Percentiles rank a stretch among this genome's conserved stretches.
Conservation (phyloP, 495 filamentous ascomycete genomes). For the Parmelia sp. region DNA sequence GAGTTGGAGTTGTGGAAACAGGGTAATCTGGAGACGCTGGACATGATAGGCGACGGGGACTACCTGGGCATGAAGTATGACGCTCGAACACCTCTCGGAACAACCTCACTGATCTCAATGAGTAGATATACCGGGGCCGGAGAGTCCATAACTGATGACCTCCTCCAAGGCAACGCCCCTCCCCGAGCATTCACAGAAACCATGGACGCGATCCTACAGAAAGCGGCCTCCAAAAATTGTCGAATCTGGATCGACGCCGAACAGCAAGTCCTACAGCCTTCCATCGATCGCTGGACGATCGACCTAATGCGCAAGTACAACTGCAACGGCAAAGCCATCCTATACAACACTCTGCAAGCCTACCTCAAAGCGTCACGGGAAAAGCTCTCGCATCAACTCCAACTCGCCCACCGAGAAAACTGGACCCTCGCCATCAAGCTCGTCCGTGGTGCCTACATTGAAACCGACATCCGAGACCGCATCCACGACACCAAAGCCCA, state of each 20-base stretch:
- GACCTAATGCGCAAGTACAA: constrained; percentile 40
- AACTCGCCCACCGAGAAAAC: constrained; percentile 29
- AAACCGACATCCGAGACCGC: constrained; percentile 33
- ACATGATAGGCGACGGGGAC: constrained; percentile 57
- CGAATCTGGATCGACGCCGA: constrained; percentile 39
- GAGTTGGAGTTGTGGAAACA: constrained; percentile 50
- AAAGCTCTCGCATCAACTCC: constrained; percentile 33
- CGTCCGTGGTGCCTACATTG: constrained; percentile 40
- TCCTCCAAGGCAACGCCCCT: constrained; percentile 2
- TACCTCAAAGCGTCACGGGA: constrained; percentile 37
- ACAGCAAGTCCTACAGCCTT: constrained; percentile 34
- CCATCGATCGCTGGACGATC: constrained; percentile 36
- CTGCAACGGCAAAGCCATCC: constrained; percentile 23
- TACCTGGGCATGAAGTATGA: constrained; percentile 69
- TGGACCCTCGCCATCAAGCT: constrained; percentile 37
- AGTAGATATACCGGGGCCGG: constrained; percentile 68
- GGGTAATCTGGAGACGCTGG: constrained; percentile 63
- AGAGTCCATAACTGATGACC: not conserved
- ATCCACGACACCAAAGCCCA: constrained; percentile 41
- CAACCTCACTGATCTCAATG: constrained; percentile 9
- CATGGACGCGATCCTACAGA: constrained; percentile 34
- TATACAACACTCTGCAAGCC: constrained; percentile 41
- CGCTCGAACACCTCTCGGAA: not conserved
- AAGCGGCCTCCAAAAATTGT: constrained; percentile 31
- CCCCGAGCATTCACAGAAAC: constrained; percentile 21